Percentiles rank a stretch among this genome's conserved stretches.
Conservation (phyloP, 2,329 filamentous ascomycete genomes). For the Arthrobotrys conoides region DNA sequence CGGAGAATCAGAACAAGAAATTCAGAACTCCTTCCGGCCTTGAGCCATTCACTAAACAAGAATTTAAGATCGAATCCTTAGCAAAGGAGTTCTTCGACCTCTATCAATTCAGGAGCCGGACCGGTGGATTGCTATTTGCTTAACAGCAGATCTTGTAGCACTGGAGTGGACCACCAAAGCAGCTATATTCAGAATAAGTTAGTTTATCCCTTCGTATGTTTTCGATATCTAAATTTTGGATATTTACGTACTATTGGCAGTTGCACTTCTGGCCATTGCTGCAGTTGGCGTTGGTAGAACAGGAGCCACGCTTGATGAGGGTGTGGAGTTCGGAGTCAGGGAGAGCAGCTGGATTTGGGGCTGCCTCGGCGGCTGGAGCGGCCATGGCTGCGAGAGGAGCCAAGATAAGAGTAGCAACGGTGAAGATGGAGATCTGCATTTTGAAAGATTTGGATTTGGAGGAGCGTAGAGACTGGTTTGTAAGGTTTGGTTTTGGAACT, state of each 20-base stretch:
- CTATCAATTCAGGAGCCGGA: no score
- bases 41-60: no score
- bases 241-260: conserved; percentile 42
- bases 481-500: background rate
- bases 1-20: no score
- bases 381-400: conserved; percentile 50
- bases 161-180: conserved; percentile 36
- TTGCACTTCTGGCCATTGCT: conserved; percentile 24
- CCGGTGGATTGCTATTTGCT: background rate
- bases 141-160: conserved; percentile 56
- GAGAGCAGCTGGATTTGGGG: conserved; percentile 19
- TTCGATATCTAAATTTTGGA: background rate
- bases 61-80: background rate
- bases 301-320: conserved; percentile 41
- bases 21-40: no score
- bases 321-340: conserved; percentile 41
- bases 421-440: conserved; percentile 49
- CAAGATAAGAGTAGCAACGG: conserved; percentile 45
- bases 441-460: conserved; percentile 18
- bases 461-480: conserved; percentile 8
- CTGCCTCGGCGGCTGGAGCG: conserved; percentile 37
- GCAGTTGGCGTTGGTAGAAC: conserved; percentile 33
- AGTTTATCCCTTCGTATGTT: background rate
- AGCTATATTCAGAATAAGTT: conserved; percentile 17
- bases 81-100: background rate